Conservation (phyloP, 2,329 filamentous ascomycete genomes). For the Aspergillus awamori region DNA sequence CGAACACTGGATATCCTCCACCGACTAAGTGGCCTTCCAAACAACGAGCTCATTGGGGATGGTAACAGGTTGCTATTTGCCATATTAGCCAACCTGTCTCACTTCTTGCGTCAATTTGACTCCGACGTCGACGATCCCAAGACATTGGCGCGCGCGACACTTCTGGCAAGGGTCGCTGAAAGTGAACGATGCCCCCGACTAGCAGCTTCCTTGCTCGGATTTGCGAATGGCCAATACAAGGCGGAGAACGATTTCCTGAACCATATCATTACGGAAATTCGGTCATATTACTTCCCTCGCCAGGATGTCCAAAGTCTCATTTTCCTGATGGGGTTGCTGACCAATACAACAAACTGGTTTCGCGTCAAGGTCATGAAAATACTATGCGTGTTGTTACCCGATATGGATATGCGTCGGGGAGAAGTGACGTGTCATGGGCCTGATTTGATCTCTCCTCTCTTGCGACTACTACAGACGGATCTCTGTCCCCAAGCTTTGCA, state of each 20-base stretch:
- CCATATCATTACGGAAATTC: constrained; percentile 73
- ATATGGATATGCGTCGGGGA: constrained; percentile 88
- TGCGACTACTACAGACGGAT: constrained; percentile 87
- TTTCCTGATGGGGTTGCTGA: constrained; percentile 87
- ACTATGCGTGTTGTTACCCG: constrained; percentile 79
- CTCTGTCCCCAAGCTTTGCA: constrained; percentile 90
- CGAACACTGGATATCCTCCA: constrained; percentile 77
- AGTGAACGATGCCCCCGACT: constrained; percentile 69
- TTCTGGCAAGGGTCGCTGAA: constrained; percentile 73
- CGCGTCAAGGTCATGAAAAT: constrained; percentile 92
- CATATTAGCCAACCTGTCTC: constrained; percentile 86
- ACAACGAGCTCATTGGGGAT: constrained; percentile 78
- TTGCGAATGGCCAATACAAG: constrained; percentile 67
- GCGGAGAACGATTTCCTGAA: constrained; percentile 74
- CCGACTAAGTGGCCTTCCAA: constrained; percentile 75
- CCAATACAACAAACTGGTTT: constrained; percentile 86
- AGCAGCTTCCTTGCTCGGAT: constrained; percentile 69
- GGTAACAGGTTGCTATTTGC: constrained; percentile 81
- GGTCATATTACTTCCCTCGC: constrained; percentile 76
- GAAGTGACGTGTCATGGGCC: constrained; percentile 90
- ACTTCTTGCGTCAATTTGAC: constrained; percentile 80
- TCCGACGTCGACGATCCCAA: constrained; percentile 58
- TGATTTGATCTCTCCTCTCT: constrained; percentile 88
- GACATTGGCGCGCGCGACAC: constrained; percentile 65
- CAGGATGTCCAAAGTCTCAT: constrained; percentile 84